Evolutionary conservation across 1,284 basidiomycete species (phyloP).

Genomic region (Phenoliferia sp.): DNA sequence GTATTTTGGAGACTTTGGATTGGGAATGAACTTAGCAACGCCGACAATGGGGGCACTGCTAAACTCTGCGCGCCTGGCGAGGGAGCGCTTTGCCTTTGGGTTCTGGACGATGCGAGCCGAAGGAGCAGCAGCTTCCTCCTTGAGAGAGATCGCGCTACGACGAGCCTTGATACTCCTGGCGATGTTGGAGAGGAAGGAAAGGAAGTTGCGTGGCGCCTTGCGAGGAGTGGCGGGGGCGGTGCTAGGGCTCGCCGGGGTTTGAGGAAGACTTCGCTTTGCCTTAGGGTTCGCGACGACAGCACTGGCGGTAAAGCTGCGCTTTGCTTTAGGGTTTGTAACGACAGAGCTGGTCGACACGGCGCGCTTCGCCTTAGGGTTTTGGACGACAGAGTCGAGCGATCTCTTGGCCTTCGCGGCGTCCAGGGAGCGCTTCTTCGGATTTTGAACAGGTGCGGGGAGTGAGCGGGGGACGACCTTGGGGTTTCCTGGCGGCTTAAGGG

Average conservation of each 20-base stretch:
- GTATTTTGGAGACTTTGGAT: slow-evolving; percentile 22
- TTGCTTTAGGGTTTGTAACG: slow-evolving; percentile 9
- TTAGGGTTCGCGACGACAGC: slow-evolving; percentile 22
- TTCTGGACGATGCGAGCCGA: slow-evolving; percentile 9
- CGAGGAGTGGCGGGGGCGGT: too few relatives aligned
- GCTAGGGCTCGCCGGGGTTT: background rate
- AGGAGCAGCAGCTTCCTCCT: background rate
- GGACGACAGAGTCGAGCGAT: background rate
- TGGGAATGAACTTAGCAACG: background rate
- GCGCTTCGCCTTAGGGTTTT: slow-evolving; percentile 21
- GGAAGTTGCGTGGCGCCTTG: background rate
- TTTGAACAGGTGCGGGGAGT: background rate
- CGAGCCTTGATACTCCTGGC: background rate
- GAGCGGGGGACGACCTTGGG: background rate
- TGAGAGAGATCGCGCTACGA: background rate
- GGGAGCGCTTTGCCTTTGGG: slow-evolving; percentile 25
- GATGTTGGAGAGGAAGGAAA: background rate
- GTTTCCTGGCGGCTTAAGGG: background rate
- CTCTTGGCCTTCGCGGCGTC: background rate
- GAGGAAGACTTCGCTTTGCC: slow-evolving; percentile 11
- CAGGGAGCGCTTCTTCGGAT: background rate
- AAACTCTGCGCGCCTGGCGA: background rate
- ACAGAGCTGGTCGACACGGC: background rate
- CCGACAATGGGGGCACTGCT: background rate
- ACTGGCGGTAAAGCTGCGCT: background rate